These are phyloP conservation scores for Phalaenopsis equestris DNA, from an alignment of 106 monocot species.

Conservation along the genomic window DNA sequence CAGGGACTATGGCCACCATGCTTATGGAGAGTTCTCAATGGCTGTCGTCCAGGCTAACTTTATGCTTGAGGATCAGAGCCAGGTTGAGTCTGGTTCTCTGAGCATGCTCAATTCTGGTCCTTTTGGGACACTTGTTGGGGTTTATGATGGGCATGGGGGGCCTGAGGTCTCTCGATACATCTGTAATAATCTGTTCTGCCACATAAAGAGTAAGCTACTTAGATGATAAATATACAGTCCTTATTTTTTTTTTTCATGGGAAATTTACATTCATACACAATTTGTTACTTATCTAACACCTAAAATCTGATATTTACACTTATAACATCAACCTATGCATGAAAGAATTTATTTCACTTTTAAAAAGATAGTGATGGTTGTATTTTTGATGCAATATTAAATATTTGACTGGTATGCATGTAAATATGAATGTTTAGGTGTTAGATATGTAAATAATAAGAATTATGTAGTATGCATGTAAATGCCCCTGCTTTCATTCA, in stretches of 20 bases:
- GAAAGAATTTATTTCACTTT: no score
- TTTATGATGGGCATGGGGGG: constrained; percentile 9
- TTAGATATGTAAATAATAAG: no score
- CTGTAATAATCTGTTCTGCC: neutral
- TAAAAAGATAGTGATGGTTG: no score
- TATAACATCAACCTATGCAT: no score
- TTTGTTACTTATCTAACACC: no score
- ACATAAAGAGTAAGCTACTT: constrained; percentile 12
- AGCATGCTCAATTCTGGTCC: constrained; percentile 9
- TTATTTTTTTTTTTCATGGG: neutral
- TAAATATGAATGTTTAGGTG: no score
- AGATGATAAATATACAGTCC: neutral
- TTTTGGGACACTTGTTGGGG: constrained; percentile 8
- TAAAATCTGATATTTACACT: no score
- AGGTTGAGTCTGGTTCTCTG: constrained; percentile 18
- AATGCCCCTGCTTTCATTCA: no score
- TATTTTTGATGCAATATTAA: no score
- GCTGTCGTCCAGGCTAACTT: constrained; percentile 16
- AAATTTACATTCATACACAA: no score
- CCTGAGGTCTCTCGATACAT: neutral
- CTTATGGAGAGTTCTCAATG: constrained; percentile 18
- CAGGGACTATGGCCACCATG: constrained; percentile 8
- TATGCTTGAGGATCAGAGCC: constrained; percentile 16
- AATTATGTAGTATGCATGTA: no score
- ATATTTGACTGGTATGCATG: no score